Evolutionary conservation across 306 rosid species (phyloP), one percentile per base, ranked within the genome.

Genomic region (Geum urbanum): DNA sequence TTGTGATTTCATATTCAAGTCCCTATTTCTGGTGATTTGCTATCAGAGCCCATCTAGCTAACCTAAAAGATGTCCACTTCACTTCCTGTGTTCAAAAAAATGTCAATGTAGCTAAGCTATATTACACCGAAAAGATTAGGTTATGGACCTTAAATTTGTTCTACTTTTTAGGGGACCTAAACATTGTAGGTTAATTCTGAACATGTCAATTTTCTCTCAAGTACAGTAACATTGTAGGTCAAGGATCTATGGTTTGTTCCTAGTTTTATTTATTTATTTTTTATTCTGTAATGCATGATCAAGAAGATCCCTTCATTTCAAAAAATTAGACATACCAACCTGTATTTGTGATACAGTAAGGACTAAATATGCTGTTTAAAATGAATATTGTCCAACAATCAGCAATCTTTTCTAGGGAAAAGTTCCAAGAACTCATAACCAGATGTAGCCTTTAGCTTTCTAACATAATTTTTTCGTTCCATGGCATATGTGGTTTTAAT

Each of bases 401-500:
- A 32, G 37, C 37, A 32, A 32, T 32, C 24, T 67, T 4, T 67
- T 69, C 15, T 4, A 4, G 7, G 40, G 50, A n/a, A 5, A 67
- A 12, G 10, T 24, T 56, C 40, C n/a, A 11, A 27, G 9, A 56
- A 56, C 24, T 9, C 24, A 11, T 6, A 56, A 24, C n/a, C 4
- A 10, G 15, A 55, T 15, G 0, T 55, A 55, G 11, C 16, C 14
- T 55, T 1, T 1, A 14, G 40, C 0, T 13, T 20, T 53, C 5
- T 41, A 4, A 18, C 18, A 4, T 19, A 3, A 68, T 9, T 13
- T 20, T 20, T 20, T 43, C 11, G 8, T 20, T 27, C 15, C 2
- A 10, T 73, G 44, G 66, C 43, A 27, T 70, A 66, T 47, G 20
- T 16, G 52, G 52, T 67, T 37, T 15, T 48, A 51, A 40, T 68